phyloP scores from a whole-genome alignment of 2,329 filamentous ascomycete genomes.

The Ophiocordyceps robertsii region DNA sequence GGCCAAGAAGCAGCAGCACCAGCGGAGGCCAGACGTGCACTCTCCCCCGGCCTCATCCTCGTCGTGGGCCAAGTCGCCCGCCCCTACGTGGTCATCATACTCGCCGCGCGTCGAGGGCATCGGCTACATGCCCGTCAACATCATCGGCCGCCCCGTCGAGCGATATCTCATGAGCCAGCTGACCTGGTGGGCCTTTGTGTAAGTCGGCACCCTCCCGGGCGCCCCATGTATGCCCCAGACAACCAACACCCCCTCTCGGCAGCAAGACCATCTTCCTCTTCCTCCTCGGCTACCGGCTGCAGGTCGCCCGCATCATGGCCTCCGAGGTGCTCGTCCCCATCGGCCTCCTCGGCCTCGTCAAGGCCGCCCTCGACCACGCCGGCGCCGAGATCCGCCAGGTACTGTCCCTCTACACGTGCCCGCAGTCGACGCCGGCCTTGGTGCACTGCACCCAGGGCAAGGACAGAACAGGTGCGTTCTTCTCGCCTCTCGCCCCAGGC shows the following conservation, averaged over 20 bases:
- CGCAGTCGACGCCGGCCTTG: constrained; percentile 45
- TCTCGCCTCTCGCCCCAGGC: too few relatives aligned
- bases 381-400: constrained; percentile 41
- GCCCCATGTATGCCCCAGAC: too few relatives aligned
- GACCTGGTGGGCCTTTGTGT: constrained; percentile 54
- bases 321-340: constrained; percentile 57
- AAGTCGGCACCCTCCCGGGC: constrained; percentile 11
- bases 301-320: constrained; percentile 57
- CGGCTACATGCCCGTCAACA: constrained; percentile 52
- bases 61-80: constrained; percentile 16
- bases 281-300: constrained; percentile 50
- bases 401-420: constrained; percentile 14
- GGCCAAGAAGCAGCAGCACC: constrained; percentile 25
- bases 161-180: constrained; percentile 53
- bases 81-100: constrained; percentile 20
- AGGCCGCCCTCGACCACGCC: constrained; percentile 56
- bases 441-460: constrained; percentile 86
- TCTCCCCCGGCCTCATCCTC: background rate
- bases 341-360: constrained; percentile 57
- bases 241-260: background rate
- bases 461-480: constrained; percentile 48
- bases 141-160: constrained; percentile 63
- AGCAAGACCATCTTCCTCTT: constrained; percentile 44
- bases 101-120: constrained; percentile 49
- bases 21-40: background rate